These are phyloP conservation scores for Xylaria sp. DNA, from an alignment of 2,329 filamentous ascomycete genomes.

Conservation along the genomic window DNA sequence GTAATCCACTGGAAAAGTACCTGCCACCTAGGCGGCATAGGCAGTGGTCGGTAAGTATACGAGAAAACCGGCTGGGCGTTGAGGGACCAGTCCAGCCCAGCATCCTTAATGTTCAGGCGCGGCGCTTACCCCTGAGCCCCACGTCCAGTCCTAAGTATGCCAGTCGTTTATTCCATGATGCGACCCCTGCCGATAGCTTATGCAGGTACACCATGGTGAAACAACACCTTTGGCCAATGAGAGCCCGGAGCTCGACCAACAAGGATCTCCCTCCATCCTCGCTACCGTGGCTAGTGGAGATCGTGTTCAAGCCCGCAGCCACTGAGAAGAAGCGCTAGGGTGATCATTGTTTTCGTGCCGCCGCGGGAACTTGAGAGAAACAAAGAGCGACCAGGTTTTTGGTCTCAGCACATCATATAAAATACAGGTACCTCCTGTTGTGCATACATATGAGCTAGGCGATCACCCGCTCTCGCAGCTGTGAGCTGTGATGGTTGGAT, in stretches of 20 bases:
- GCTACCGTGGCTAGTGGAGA: not conserved
- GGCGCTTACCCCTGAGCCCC: constrained; percentile 46
- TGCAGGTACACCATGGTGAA: constrained; percentile 52
- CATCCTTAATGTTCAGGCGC: constrained; percentile 14
- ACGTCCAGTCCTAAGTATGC: constrained; percentile 31
- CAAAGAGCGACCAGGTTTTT: constrained; percentile 18
- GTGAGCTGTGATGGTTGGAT: constrained; percentile 6
- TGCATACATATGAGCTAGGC: constrained; percentile 13
- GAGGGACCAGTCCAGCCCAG: constrained; percentile 30
- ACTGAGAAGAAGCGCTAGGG: not conserved
- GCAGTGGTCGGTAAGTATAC: constrained; percentile 10
- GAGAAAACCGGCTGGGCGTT: constrained; percentile 25
- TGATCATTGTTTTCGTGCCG: constrained; percentile 28
- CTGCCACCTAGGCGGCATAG: not conserved
- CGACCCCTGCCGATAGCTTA: constrained; percentile 40
- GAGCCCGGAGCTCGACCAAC: not conserved
- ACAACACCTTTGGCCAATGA: constrained; percentile 44
- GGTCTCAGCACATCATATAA: constrained; percentile 15
- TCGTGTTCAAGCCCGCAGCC: not conserved
- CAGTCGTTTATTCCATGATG: constrained; percentile 18
- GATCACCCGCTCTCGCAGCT: constrained; percentile 30
- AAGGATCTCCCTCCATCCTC: constrained; percentile 11
- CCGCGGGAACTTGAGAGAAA: constrained; percentile 15
- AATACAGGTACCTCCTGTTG: not conserved
- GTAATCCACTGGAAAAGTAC: constrained; percentile 10